Evolutionary conservation across 768 basidiomycete species (phyloP).

Genomic region (Leccinum broughii): DNA sequence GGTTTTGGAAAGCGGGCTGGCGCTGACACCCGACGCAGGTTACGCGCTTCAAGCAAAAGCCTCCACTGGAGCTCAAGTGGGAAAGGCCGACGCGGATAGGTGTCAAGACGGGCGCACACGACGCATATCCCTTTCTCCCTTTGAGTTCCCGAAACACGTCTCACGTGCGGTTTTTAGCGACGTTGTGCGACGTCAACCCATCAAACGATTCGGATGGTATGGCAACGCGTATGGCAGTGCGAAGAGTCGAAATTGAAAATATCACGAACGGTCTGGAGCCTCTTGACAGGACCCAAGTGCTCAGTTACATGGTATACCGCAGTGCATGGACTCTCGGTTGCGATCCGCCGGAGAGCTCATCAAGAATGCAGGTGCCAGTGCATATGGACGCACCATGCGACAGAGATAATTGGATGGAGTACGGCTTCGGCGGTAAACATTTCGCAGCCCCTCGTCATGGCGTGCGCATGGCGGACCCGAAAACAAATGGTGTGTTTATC

Average conservation of each 20-base stretch:
- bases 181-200: not conserved
- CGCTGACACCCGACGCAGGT: not conserved
- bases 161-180: not conserved
- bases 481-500: not conserved
- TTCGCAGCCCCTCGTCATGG: not conserved
- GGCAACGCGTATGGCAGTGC: not conserved
- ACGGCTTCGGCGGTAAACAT: not conserved
- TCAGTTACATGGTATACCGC: not conserved
- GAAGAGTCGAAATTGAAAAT: not conserved
- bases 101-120: not conserved
- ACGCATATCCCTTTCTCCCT: not conserved
- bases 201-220: not conserved
- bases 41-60: not conserved
- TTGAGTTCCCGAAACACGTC: not conserved
- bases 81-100: not conserved
- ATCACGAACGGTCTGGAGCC: not conserved
- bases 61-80: not conserved
- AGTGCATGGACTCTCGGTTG: not conserved
- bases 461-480: not conserved
- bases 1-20: not conserved
- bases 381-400: not conserved
- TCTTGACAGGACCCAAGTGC: not conserved
- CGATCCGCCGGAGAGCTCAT: not conserved
- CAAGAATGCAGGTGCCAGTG: not conserved
- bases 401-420: not conserved